Evolutionary conservation across 2,329 filamentous ascomycete genomes (phyloP), one percentile per base, ranked within the genome.

Genomic region (Sclerotinia subarctica): DNA sequence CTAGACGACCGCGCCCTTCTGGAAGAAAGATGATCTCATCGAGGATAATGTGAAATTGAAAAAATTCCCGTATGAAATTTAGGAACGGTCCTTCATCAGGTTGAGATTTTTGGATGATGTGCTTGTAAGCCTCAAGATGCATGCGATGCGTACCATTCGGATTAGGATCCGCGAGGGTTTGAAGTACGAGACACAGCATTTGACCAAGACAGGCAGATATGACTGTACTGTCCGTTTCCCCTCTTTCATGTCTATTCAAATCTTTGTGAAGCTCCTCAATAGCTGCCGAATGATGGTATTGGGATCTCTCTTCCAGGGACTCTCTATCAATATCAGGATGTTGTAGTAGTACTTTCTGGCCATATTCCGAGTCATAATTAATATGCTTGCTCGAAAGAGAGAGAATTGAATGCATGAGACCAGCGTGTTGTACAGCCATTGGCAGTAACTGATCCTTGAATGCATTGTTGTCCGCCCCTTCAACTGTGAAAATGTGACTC

Each of bases 321-420:
- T 82, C 77, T 4, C 79, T 76, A 52, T 77, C 82, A 13, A 85
- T 82, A 47, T 79, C 79, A 3, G 83, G 80, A 70, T 84, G 81
- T 29, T 83, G 81, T 46, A 78, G 78, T 7, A 89, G 78, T 5
- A 88, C 75, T 58, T 84, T 85, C 68, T 77, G 72, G 15, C 85
- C 86, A 66, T 88, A 86, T 0, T 85, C 82, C 0, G 85, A 84
- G 5, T 84, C 81, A 70, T 83, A 84, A 77, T 89, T 85, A 66
- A 89, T 84, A 74, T 96, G 93, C 69, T 89, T 93, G 73, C 91
- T 91, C 49, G 93, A 91, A 11, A 97, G 83, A 56, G 91, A 93
- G 65, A 97, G 84, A 62, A 97, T 87, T 15, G 93, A 95, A 77
- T 97, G 93, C 93, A 97, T 96, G 64, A 97, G 82, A 17, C 92